phyloP scores from a whole-genome alignment of 176 grass and related monocot genomes.

The Rhynchospora pubera region DNA sequence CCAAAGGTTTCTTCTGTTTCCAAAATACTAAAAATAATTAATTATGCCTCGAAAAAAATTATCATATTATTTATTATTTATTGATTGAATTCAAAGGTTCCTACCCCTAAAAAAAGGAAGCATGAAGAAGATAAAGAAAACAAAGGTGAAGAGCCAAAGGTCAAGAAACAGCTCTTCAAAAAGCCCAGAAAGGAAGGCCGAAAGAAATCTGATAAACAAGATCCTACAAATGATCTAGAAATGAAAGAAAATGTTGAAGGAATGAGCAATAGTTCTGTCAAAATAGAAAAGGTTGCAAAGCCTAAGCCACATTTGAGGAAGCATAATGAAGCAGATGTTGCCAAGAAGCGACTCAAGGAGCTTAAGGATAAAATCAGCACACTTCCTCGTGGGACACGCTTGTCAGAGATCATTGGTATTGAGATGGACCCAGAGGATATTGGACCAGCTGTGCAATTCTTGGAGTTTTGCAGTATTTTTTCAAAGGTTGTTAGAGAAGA shows the following conservation, averaged over 20 bases:
- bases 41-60: neutral
- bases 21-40: neutral
- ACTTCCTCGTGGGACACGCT: conserved; percentile 42
- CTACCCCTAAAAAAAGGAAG: conserved; percentile 11
- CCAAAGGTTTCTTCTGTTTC: conserved; percentile 11
- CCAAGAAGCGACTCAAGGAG: conserved; percentile 5
- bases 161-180: conserved; percentile 17
- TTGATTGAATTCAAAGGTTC: neutral
- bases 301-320: neutral
- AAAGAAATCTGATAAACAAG: neutral
- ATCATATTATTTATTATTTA: neutral
- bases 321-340: conserved; percentile 2
- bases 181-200: conserved; percentile 7
- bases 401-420: conserved; percentile 36
- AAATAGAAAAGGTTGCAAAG: neutral
- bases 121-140: conserved; percentile 22
- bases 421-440: conserved; percentile 42
- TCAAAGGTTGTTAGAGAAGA: conserved; percentile 43
- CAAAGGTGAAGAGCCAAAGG: neutral
- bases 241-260: conserved; percentile 30
- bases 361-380: neutral
- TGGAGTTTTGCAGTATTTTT: conserved; percentile 64
- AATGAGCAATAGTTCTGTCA: neutral
- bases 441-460: conserved; percentile 61
- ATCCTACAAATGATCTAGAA: conserved; percentile 11